Conservation (phyloP, 2,329 filamentous ascomycete species). For the Penicillium rolfsii region DNA sequence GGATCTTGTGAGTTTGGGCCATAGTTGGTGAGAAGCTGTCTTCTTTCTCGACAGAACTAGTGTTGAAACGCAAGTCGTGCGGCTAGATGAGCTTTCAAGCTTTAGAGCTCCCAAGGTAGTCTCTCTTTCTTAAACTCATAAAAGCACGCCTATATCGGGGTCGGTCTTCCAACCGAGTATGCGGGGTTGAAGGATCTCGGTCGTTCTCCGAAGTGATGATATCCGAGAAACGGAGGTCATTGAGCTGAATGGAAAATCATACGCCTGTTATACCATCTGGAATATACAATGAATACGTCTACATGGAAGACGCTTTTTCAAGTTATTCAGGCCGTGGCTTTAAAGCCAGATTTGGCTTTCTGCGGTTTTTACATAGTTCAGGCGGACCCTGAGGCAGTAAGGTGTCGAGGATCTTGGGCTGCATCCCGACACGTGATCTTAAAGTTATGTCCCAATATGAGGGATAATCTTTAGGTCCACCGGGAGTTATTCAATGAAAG, state of each 20-base stretch:
- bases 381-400: not conserved
- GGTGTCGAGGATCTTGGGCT: not conserved
- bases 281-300: not conserved
- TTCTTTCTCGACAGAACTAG: not conserved
- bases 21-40: slow-evolving; percentile 10
- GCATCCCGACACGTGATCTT: not conserved
- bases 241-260: not conserved
- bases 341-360: not conserved
- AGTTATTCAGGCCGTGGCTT: not conserved
- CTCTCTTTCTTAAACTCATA: not conserved
- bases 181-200: slow-evolving; percentile 31
- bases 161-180: slow-evolving; percentile 32
- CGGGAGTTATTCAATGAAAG: not conserved
- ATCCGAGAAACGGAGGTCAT: slow-evolving; percentile 5
- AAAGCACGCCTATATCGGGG: slow-evolving; percentile 16
- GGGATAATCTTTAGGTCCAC: not conserved
- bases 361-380: not conserved
- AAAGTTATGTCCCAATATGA: not conserved
- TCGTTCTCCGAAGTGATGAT: slow-evolving; percentile 17
- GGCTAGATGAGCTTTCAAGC: not conserved
- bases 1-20: slow-evolving; percentile 64
- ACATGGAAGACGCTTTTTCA: not conserved
- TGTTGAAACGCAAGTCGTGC: not conserved
- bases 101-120: not conserved
- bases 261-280: too few relatives aligned